These are phyloP conservation scores for Sporothrix sp. DNA, from an alignment of 2,329 filamentous ascomycete species.

Conservation along the genomic window DNA sequence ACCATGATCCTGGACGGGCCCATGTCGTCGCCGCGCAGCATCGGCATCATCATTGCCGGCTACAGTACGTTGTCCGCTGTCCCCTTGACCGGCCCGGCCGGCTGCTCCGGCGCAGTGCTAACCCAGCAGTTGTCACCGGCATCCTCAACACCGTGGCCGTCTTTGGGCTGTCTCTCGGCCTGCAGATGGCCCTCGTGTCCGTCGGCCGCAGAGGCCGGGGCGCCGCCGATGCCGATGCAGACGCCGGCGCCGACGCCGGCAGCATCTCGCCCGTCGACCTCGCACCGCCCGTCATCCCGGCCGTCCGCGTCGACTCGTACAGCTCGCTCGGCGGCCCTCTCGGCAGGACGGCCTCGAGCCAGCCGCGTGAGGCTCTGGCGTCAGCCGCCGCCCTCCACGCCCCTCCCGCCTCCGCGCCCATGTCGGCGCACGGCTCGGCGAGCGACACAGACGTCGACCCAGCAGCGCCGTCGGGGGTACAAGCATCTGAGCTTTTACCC, in stretches of 20 bases:
- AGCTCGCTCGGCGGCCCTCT: not conserved
- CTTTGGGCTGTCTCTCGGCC: slow-evolving; percentile 21
- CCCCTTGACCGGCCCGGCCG: not conserved
- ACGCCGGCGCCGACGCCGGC: not conserved
- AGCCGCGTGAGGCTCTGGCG: too few relatives aligned
- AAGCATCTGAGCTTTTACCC: too few relatives aligned
- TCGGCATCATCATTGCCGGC: slow-evolving; percentile 35
- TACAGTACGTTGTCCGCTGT: slow-evolving; percentile 29
- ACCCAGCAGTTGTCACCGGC: slow-evolving; percentile 24
- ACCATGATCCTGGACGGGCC: slow-evolving; percentile 33
- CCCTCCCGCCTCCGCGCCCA: too few relatives aligned
- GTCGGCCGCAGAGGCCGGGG: too few relatives aligned
- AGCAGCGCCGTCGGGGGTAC: too few relatives aligned
- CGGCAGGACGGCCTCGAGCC: not conserved
- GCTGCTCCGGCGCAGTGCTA: not conserved
- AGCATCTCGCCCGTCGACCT: not conserved
- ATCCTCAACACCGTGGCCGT: slow-evolving; percentile 24
- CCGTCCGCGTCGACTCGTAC: slow-evolving; percentile 1
- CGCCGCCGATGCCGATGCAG: too few relatives aligned
- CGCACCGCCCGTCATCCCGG: not conserved
- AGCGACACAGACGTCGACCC: too few relatives aligned
- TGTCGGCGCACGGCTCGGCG: too few relatives aligned
- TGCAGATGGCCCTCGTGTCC: slow-evolving; percentile 20
- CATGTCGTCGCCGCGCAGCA: slow-evolving; percentile 24
- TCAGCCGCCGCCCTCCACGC: too few relatives aligned